These are phyloP conservation scores for Passiflora organensis DNA, from an alignment of 345 rosid genomes.

Conservation along the genomic window DNA sequence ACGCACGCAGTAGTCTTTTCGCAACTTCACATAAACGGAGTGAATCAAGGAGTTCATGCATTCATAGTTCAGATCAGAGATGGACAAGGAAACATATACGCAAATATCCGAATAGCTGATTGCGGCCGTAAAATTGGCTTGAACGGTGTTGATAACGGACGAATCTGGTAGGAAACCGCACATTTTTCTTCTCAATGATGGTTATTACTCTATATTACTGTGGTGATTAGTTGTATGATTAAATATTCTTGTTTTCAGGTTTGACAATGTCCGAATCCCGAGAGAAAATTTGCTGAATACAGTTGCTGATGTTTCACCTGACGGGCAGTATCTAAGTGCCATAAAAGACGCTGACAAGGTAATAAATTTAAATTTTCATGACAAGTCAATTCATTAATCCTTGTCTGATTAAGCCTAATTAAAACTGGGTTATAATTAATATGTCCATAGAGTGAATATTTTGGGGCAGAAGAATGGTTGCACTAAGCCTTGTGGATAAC, in stretches of 20 bases:
- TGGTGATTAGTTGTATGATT: constrained; percentile 3
- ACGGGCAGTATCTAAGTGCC: constrained; percentile 78
- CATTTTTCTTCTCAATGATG: background rate
- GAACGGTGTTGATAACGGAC: constrained; percentile 95
- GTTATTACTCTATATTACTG: background rate
- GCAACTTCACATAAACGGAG: constrained; percentile 71
- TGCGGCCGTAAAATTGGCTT: constrained; percentile 85
- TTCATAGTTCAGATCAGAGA: constrained; percentile 83
- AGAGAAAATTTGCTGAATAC: too few species aligned
- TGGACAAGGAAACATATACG: constrained; percentile 62
- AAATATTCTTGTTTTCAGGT: constrained; percentile 61
- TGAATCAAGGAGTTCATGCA: constrained; percentile 91
- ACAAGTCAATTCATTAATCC: too few species aligned
- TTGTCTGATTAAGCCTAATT: too few species aligned
- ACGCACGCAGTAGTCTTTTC: too few species aligned
- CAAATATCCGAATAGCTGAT: constrained; percentile 68
- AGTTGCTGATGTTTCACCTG: constrained; percentile 86
- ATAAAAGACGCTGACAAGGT: constrained; percentile 92
- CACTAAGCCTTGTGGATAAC: too few species aligned
- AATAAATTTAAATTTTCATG: too few species aligned
- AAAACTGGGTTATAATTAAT: constrained; percentile 10
- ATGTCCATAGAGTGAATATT: too few species aligned
- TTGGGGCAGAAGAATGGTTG: too few species aligned
- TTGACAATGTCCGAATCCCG: too few species aligned
- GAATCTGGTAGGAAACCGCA: constrained; percentile 71